Evolutionary conservation across 2,329 filamentous ascomycete genomes (phyloP).

Genomic region (Zalaria sp.): DNA sequence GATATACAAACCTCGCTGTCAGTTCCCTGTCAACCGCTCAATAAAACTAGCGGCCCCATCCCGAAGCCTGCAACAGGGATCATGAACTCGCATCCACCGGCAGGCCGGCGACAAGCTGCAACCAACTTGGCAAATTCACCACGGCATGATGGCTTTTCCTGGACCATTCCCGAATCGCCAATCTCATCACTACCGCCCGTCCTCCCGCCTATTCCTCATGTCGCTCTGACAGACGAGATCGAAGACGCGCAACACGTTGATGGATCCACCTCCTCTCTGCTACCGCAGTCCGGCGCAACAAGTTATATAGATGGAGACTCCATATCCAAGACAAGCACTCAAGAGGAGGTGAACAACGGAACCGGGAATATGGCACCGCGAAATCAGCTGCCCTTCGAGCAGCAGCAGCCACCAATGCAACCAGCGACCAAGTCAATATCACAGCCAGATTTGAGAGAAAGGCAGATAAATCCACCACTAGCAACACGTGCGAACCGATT

Average conservation of each 20-base stretch:
- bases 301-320: background rate
- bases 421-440: background rate
- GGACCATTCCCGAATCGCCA: slow-evolving; percentile 1
- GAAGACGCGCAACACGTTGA: background rate
- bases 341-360: background rate
- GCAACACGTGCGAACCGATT: background rate
- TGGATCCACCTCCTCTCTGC: too few relatives aligned
- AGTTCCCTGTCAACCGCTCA: too few relatives aligned
- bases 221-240: slow-evolving; percentile 12
- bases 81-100: too few relatives aligned
- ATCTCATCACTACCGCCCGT: slow-evolving; percentile 25
- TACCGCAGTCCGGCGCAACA: too few relatives aligned
- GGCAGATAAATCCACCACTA: background rate
- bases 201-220: slow-evolving; percentile 25
- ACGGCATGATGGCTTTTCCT: too few relatives aligned
- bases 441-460: background rate
- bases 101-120: too few relatives aligned
- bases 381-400: background rate
- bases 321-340: background rate
- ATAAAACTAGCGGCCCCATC: too few relatives aligned
- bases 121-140: too few relatives aligned
- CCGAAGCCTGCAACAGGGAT: too few relatives aligned
- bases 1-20: too few relatives aligned
- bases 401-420: background rate
- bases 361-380: background rate